Evolutionary conservation across 148 eudicot species (phyloP), one percentile per base, ranked within the genome.

Genomic region (Salicornia ramosissima): DNA sequence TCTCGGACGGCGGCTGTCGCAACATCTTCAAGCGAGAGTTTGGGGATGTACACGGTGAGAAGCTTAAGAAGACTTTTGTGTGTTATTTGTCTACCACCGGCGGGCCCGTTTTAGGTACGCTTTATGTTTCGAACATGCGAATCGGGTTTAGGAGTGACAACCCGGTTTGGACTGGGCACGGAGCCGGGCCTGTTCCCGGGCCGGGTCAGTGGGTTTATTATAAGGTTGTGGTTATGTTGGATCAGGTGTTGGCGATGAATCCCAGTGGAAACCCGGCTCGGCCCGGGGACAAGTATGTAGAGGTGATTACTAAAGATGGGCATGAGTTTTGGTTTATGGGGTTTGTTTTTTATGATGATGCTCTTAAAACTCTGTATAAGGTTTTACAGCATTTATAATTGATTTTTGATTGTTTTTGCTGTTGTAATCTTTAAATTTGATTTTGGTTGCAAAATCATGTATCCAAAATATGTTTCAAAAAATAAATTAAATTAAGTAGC

Each of bases 21-120:
- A 36, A 36, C 40, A 8, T 36, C 4, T 36, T 36, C 8, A 36
- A 36, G 40, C 40, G 40, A 8, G 40, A 36, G 40, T 36, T 36
- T 36, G 40, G 40, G 40, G 40, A 3, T 36, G 40, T 36, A 3
- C 40, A 36, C 8, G 40, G 40, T 36, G 40, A 36, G 8, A 36
- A 36, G 40, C 40, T 84, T 34, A 52, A 60, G 29, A 33, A 82
- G 14, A 64, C 84, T 16, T 86, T 53, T 67, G 86, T 65, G 1
- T 86, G 90, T 56, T 86, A 86, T 62, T 46, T 86, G 11, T 84
- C 87, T 18, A 84, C 87, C 2, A 71, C 86, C 0, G 67, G 75
- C 0, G 90, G 87, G 13, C 87, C 87, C 45, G 83, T 86, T 6
- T 68, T 86, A 81, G 90, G 90, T 8, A 82, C 83, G 1, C n/a